phyloP scores from a whole-genome alignment of 2,329 filamentous ascomycete species.

The Fusarium luffae region DNA sequence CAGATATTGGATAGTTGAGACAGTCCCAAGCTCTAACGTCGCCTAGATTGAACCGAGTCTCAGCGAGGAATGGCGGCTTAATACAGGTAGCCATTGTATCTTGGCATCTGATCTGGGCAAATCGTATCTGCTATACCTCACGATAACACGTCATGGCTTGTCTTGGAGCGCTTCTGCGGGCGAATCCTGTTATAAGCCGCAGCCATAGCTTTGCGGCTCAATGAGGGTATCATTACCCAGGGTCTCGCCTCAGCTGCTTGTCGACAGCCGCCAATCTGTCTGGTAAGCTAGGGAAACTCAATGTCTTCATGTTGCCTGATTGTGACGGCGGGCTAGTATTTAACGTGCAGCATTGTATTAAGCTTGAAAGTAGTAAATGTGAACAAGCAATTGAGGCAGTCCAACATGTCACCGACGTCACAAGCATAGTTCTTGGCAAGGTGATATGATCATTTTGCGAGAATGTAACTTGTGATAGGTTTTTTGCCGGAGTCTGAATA shows the following conservation, averaged over 20 bases:
- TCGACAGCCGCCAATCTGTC: background rate
- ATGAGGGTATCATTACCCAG: background rate
- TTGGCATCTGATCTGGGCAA: background rate
- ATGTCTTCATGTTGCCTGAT: slow-evolving; percentile 8
- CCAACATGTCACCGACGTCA: background rate
- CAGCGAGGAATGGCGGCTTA: background rate
- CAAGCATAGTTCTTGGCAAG: background rate
- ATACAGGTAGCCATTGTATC: background rate
- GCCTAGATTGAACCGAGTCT: background rate
- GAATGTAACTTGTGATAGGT: background rate
- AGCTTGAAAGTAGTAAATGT: background rate
- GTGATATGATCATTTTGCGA: background rate
- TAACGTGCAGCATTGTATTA: slow-evolving; percentile 10
- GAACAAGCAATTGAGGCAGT: background rate
- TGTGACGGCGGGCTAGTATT: slow-evolving; percentile 8
- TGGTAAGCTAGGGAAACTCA: background rate
- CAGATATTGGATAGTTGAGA: background rate
- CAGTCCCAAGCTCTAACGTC: background rate
- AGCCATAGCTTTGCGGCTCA: background rate
- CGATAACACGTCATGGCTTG: background rate
- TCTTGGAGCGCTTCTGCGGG: background rate
- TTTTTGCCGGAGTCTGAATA: slow-evolving; percentile 3
- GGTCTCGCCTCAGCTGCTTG: background rate
- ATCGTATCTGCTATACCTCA: background rate
- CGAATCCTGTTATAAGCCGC: slow-evolving; percentile 17